Evolutionary conservation across 1,139 yeast species (phyloP).

Genomic region (Saccharomycopsis crataegensis): DNA sequence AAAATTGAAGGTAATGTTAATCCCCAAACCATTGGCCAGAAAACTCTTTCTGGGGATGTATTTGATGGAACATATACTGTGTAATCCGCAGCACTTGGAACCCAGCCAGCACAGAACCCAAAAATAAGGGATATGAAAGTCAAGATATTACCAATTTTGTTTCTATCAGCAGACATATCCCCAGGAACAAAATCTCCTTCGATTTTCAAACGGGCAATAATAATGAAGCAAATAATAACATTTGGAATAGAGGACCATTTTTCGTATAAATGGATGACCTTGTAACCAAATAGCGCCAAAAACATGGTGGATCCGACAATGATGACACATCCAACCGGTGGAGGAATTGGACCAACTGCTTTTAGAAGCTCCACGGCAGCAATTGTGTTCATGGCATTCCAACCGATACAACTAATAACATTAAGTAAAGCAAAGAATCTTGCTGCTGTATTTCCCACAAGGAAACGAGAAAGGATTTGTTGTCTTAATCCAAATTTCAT

Average conservation of each 20-base stretch:
- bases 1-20: slow-evolving; percentile 61
- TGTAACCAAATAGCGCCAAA: slow-evolving; percentile 66
- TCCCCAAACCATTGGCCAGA: slow-evolving; percentile 56
- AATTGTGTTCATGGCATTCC: slow-evolving; percentile 33
- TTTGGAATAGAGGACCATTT: slow-evolving; percentile 75
- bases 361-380: slow-evolving; percentile 30
- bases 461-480: slow-evolving; percentile 30
- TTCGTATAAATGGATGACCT: slow-evolving; percentile 61
- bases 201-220: slow-evolving; percentile 59
- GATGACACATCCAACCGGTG: slow-evolving; percentile 73
- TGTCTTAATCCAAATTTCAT: slow-evolving; percentile 32
- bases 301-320: slow-evolving; percentile 51
- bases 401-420: slow-evolving; percentile 32
- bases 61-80: slow-evolving; percentile 74
- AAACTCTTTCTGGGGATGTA: slow-evolving; percentile 51
- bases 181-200: slow-evolving; percentile 41
- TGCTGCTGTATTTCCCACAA: slow-evolving; percentile 32
- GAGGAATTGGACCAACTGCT: slow-evolving; percentile 50
- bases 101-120: slow-evolving; percentile 95
- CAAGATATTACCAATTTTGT: slow-evolving; percentile 68
- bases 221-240: slow-evolving; percentile 49
- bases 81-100: slow-evolving; percentile 87
- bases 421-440: slow-evolving; percentile 31
- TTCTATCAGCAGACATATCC: slow-evolving; percentile 28
- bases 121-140: slow-evolving; percentile 79